phyloP scores from a whole-genome alignment of 148 eudicot species.

The Chenopodium album region DNA sequence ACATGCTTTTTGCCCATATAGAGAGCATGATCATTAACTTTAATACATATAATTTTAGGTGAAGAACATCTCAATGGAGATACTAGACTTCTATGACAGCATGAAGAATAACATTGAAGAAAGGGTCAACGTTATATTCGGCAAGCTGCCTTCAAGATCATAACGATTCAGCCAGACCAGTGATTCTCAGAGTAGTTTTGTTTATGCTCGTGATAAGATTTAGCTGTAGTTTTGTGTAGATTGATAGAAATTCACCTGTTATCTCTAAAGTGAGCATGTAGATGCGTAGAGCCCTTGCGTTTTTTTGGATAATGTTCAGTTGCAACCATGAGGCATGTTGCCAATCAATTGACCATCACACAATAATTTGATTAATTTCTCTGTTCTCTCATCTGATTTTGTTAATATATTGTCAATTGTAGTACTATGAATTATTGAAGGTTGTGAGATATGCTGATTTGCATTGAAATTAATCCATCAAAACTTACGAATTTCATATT shows the following conservation, averaged over 20 bases:
- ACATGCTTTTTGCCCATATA: not conserved
- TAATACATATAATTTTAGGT: constrained; percentile 47
- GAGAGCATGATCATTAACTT: not conserved
- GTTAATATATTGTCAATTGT: not conserved
- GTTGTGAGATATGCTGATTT: not conserved
- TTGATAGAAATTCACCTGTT: not conserved
- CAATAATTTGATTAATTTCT: not conserved
- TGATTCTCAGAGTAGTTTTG: not conserved
- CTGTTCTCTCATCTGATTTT: not conserved
- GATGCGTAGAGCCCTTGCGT: not conserved
- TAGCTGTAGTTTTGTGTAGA: constrained; percentile 8
- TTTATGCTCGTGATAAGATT: not conserved
- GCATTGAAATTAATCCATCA: not conserved
- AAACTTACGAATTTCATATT: not conserved
- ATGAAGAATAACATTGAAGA: constrained; percentile 71
- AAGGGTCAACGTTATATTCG: constrained; percentile 56
- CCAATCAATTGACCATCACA: not conserved
- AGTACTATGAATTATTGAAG: not conserved
- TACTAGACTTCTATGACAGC: constrained; percentile 81
- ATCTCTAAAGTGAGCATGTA: not conserved
- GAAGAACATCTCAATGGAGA: constrained; percentile 96
- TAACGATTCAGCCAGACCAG: constrained; percentile 6
- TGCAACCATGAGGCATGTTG: not conserved
- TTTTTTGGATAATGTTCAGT: not conserved
- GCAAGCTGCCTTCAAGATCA: constrained; percentile 51